Evolutionary conservation across 306 rosid species (phyloP), one percentile per base, ranked within the genome.

Genomic region (Cicer arietinum): DNA sequence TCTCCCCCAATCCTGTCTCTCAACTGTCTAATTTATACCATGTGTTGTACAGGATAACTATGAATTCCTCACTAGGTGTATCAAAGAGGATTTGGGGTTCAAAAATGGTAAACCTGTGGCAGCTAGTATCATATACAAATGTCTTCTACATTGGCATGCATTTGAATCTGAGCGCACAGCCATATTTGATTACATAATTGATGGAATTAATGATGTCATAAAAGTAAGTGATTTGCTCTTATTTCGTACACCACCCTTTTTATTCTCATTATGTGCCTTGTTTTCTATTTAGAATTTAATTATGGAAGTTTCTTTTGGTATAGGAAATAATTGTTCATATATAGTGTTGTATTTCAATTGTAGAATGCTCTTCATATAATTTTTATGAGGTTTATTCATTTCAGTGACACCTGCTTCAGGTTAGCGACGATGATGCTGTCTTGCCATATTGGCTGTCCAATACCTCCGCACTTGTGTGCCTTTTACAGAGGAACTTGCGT

Each of bases 101-200:
- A 90, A 86, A 83, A 94, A 85, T 73, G 84, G 90, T 46, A 90
- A 90, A 83, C 99, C 99, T 64, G 75, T 88, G 70, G 96, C 96
- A 4, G 97, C 98, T 54, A 86, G 92, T 81, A 84, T 92, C 77
- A 89, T 92, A 73, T 92, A 92, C 90, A 88, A 79, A 76, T 90
- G 97, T 77, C 98, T 94, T 85, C 96, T 90, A 85, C 92, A 92
- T 72, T 94, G 99, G 99, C 99, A 85, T 85, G 91, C 98, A 67
- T 94, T 94, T 52, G 99, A 94, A 84, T 92, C 93, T 56, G 99
- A 94, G 80, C 88, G 98, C 78, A 94, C 99, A 25, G 86, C 88
- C 81, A 92, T 94, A 68, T 94, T 94, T 79, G 96, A 94, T 85
- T 91, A 84, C 83, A 84, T 92, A 79, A 94, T 92, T 45, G 96